Evolutionary conservation across 306 rosid genomes (phyloP).

Genomic region (Trifolium repens): DNA sequence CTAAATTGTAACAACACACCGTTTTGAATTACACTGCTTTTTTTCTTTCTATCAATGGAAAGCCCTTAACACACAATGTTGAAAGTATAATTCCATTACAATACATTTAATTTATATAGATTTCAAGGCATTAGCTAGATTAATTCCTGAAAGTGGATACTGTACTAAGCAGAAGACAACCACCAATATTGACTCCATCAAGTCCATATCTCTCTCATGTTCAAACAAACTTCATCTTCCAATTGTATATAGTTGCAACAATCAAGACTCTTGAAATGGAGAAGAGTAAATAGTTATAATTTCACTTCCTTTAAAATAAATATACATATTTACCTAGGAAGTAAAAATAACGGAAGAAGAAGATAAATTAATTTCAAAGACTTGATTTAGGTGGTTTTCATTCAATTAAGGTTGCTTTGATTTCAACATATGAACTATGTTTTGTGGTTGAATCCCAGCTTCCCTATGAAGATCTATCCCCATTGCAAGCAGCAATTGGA

Average conservation of each 20-base stretch:
- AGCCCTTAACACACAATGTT: background rate
- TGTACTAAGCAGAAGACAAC: no score
- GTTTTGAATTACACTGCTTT: background rate
- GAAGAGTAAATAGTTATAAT: background rate
- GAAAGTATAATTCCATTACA: background rate
- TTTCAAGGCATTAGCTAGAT: no score
- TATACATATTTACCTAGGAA: background rate
- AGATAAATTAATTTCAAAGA: background rate
- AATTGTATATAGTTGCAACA: background rate
- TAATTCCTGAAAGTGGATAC: no score
- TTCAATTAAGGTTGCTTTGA: slow-evolving; percentile 8
- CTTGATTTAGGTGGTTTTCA: background rate
- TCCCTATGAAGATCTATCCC: slow-evolving; percentile 44
- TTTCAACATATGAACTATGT: background rate
- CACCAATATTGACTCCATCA: background rate
- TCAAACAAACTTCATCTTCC: background rate
- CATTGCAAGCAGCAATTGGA: slow-evolving; percentile 92
- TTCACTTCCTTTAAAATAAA: background rate
- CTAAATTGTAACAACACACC: background rate
- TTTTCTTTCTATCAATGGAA: background rate
- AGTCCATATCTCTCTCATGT: background rate
- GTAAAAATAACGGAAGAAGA: background rate
- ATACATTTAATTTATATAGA: no score
- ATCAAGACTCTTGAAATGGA: background rate
- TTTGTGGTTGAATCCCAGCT: slow-evolving; percentile 8